These are phyloP conservation scores for Zygoascus ofunaensis DNA, from an alignment of 805 yeast species.

Conservation along the genomic window DNA sequence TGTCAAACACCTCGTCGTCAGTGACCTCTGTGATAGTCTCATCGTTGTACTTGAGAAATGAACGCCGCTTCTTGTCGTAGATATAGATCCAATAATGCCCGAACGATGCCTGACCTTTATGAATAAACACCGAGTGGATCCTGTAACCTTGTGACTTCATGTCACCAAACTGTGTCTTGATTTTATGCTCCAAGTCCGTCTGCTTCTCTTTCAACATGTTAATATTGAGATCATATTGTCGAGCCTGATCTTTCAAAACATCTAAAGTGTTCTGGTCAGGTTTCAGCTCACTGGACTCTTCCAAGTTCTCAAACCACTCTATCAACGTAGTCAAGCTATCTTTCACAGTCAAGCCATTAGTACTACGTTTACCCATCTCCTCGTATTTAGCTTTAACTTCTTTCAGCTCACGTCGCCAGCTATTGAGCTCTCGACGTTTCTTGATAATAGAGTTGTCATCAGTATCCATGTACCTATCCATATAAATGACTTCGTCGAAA, in stretches of 20 bases:
- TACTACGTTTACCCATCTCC: slow-evolving; percentile 16
- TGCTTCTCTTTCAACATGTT: slow-evolving; percentile 38
- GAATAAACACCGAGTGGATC: slow-evolving; percentile 86
- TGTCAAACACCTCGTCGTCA: slow-evolving; percentile 31
- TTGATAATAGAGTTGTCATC: slow-evolving; percentile 41
- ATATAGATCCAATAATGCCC: slow-evolving; percentile 98
- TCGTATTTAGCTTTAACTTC: slow-evolving; percentile 11
- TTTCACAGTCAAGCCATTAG: slow-evolving; percentile 38
- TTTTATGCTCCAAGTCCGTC: slow-evolving; percentile 36
- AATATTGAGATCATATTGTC: slow-evolving; percentile 20
- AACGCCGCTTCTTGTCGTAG: slow-evolving; percentile 54
- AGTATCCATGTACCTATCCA: slow-evolving; percentile 77
- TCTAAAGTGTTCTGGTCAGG: slow-evolving; percentile 41
- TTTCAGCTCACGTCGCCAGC: slow-evolving; percentile 43
- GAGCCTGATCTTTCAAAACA: slow-evolving; percentile 34
- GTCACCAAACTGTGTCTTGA: slow-evolving; percentile 52
- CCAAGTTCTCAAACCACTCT: slow-evolving; percentile 42
- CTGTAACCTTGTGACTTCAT: slow-evolving; percentile 64
- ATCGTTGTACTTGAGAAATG: slow-evolving; percentile 88
- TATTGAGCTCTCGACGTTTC: slow-evolving; percentile 46
- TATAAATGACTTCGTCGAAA: slow-evolving; percentile 64
- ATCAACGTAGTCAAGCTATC: slow-evolving; percentile 49
- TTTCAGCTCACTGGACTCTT: slow-evolving; percentile 13
- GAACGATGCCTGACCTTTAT: slow-evolving; percentile 89
- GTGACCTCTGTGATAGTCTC: slow-evolving; percentile 86